Evolutionary conservation across 2,329 filamentous ascomycete genomes (phyloP).

Genomic region (Mycosphaerella sp.): DNA sequence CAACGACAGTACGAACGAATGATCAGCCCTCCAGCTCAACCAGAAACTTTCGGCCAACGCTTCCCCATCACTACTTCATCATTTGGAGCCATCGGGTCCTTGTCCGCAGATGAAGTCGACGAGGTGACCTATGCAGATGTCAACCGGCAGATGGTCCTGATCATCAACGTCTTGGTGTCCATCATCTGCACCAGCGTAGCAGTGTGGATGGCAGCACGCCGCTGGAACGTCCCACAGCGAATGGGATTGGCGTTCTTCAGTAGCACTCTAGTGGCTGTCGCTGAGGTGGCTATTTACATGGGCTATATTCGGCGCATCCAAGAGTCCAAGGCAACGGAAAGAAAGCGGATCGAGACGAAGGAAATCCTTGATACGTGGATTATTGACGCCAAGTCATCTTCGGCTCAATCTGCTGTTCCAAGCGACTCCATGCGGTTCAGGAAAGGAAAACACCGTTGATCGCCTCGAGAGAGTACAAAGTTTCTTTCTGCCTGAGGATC

Average conservation of each 20-base stretch:
- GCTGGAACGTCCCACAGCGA: slow-evolving; percentile 67
- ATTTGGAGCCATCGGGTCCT: slow-evolving; percentile 30
- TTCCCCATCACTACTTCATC: slow-evolving; percentile 52
- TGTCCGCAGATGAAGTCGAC: slow-evolving; percentile 49
- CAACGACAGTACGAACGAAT: slow-evolving; percentile 75
- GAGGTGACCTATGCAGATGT: slow-evolving; percentile 65
- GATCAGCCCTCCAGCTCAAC: slow-evolving; percentile 53
- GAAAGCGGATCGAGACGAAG: slow-evolving; percentile 57
- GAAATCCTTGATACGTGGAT: slow-evolving; percentile 69
- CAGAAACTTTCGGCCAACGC: slow-evolving; percentile 55
- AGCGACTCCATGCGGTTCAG: slow-evolving; percentile 35
- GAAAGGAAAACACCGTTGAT: slow-evolving; percentile 42
- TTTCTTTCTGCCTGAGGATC: slow-evolving; percentile 2
- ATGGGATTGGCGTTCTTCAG: slow-evolving; percentile 66
- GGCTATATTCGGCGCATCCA: slow-evolving; percentile 67
- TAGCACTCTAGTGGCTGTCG: slow-evolving; percentile 62
- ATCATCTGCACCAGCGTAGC: slow-evolving; percentile 72
- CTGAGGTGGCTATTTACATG: slow-evolving; percentile 71
- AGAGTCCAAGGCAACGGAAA: slow-evolving; percentile 60
- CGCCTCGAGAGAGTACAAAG: neutral
- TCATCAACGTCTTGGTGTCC: slow-evolving; percentile 84
- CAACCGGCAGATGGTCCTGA: slow-evolving; percentile 73
- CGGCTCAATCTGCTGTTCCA: slow-evolving; percentile 18
- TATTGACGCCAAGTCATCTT: slow-evolving; percentile 32
- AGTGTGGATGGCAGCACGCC: slow-evolving; percentile 69